Conservation (phyloP, 2,329 filamentous ascomycete genomes). For the Curvularia sp. region DNA sequence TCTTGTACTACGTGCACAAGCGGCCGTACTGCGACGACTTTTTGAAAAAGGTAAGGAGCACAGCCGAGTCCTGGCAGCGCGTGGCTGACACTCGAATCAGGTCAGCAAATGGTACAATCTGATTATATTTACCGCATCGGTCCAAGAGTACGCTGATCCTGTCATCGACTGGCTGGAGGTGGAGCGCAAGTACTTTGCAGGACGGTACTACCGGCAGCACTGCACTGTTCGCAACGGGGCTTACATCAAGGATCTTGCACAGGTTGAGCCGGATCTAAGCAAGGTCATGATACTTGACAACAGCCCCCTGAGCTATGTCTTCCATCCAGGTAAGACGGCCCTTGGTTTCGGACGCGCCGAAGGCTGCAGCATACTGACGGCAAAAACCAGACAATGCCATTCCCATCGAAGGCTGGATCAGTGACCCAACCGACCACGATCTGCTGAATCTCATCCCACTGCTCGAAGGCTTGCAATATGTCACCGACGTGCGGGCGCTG, state of each 20-base stretch:
- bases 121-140: conserved; percentile 94
- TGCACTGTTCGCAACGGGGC: conserved; percentile 95
- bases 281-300: conserved; percentile 99
- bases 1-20: conserved; percentile 98
- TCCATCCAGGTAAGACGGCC: conserved; percentile 81
- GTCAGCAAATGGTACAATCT: conserved; percentile 98
- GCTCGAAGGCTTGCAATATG: conserved; percentile 93
- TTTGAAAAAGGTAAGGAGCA: conserved; percentile 72
- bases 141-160: conserved; percentile 97
- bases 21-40: conserved; percentile 97
- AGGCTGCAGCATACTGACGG: conserved; percentile 21
- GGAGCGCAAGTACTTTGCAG: conserved; percentile 95
- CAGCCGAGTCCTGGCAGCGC: conserved; percentile 5
- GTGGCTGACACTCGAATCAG: conserved; percentile 52
- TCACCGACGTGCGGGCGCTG: conserved; percentile 91
- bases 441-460: conserved; percentile 90
- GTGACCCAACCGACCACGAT: conserved; percentile 95
- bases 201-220: conserved; percentile 93
- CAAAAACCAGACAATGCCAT: conserved; percentile 85
- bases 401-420: conserved; percentile 99
- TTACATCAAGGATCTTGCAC: conserved; percentile 97
- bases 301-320: conserved; percentile 96
- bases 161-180: conserved; percentile 99
- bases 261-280: conserved; percentile 94
- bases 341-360: conserved; percentile 1